phyloP scores from a whole-genome alignment of 2,329 filamentous ascomycete species.

The Sarocladiaceae sp. region DNA sequence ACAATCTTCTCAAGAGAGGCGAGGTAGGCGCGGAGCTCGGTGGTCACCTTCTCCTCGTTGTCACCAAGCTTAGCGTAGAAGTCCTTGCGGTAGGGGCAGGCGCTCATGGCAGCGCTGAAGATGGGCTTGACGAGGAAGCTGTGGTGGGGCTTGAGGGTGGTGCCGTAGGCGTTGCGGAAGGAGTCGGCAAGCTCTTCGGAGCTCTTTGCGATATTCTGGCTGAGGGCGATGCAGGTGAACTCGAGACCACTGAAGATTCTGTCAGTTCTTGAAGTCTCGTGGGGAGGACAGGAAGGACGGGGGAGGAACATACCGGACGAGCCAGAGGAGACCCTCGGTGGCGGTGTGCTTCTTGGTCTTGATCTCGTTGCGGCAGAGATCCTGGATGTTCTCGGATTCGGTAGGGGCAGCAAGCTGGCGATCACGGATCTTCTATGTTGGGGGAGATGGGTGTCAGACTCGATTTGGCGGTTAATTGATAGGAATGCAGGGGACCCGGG shows the following conservation, averaged over 20 bases:
- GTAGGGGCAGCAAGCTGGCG: slow-evolving; percentile 71
- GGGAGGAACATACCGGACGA: slow-evolving; percentile 61
- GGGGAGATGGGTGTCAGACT: background rate
- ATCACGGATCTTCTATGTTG: slow-evolving; percentile 73
- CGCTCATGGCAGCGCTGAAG: slow-evolving; percentile 88
- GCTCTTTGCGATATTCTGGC: slow-evolving; percentile 64
- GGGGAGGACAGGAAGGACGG: background rate
- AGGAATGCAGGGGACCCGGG: background rate
- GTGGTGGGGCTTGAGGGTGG: slow-evolving; percentile 89
- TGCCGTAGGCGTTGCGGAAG: slow-evolving; percentile 79
- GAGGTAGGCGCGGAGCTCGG: slow-evolving; percentile 66
- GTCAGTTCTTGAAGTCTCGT: background rate
- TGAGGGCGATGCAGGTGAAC: slow-evolving; percentile 82
- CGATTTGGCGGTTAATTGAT: slow-evolving; percentile 15
- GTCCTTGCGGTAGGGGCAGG: slow-evolving; percentile 86
- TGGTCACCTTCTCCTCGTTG: slow-evolving; percentile 54
- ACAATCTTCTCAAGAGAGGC: slow-evolving; percentile 72
- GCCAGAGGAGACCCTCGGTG: slow-evolving; percentile 86
- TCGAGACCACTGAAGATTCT: slow-evolving; percentile 66
- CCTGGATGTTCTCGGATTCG: slow-evolving; percentile 79
- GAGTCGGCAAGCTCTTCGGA: slow-evolving; percentile 74
- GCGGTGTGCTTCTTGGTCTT: slow-evolving; percentile 84
- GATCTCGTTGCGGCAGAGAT: slow-evolving; percentile 78
- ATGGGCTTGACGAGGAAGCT: slow-evolving; percentile 83
- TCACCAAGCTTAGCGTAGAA: slow-evolving; percentile 85